These are phyloP conservation scores for Sphaerulina vaccinii DNA, from an alignment of 2,329 filamentous ascomycete genomes.

Conservation along the genomic window DNA sequence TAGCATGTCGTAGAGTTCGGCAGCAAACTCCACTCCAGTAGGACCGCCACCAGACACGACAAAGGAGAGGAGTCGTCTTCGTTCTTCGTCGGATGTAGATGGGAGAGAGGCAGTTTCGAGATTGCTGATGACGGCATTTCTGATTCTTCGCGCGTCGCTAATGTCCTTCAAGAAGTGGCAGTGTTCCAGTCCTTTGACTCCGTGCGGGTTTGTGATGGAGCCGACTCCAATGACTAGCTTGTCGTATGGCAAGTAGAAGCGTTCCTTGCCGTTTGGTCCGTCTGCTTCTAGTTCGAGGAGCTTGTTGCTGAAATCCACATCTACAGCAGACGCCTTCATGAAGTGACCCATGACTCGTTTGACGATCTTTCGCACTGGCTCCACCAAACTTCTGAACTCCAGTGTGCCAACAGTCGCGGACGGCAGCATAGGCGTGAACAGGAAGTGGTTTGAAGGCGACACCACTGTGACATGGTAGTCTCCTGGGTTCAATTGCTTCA, in stretches of 20 bases:
- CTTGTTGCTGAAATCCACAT: conserved; percentile 88
- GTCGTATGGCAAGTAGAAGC: conserved; percentile 95
- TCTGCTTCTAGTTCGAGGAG: conserved; percentile 80
- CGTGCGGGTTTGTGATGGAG: conserved; percentile 89
- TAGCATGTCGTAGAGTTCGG: conserved; percentile 90
- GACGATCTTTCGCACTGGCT: conserved; percentile 86
- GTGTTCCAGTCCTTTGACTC: conserved; percentile 89
- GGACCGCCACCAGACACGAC: conserved; percentile 94
- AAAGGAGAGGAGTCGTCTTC: conserved; percentile 84
- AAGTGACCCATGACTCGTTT: conserved; percentile 80
- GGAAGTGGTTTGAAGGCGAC: conserved; percentile 91
- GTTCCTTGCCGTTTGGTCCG: conserved; percentile 66
- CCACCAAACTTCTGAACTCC: conserved; percentile 84
- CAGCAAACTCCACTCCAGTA: conserved; percentile 96
- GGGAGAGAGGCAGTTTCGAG: conserved; percentile 90
- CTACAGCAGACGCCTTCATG: conserved; percentile 78
- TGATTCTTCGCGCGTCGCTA: conserved; percentile 83
- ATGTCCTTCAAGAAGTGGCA: conserved; percentile 96
- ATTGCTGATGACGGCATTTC: conserved; percentile 84
- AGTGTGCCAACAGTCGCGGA: conserved; percentile 95
- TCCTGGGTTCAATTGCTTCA: conserved; percentile 85
- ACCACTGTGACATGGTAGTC: conserved; percentile 96
- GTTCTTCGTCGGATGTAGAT: conserved; percentile 84
- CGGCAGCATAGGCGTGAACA: conserved; percentile 97
- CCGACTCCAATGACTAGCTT: conserved; percentile 92